A percentile compares a stretch with the other conserved stretches of the same genome.
Conservation (phyloP, 345 rosid species). For the Citrus maxima region DNA sequence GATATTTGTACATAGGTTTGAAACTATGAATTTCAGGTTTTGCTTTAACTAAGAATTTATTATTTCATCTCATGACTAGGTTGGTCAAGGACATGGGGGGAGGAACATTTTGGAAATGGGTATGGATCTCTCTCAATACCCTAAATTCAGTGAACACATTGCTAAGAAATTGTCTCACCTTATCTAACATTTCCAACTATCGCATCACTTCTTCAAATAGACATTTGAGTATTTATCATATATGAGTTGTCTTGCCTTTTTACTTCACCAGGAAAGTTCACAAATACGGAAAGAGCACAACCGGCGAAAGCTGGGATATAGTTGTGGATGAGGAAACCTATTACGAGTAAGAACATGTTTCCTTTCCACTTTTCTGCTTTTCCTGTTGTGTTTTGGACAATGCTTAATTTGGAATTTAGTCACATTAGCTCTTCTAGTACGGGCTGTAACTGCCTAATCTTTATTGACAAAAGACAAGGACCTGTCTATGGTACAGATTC, state of each 20-base stretch:
- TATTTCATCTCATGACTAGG: constrained; percentile 35
- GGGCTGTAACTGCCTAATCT: neutral
- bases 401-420: neutral
- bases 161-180: neutral
- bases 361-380: neutral
- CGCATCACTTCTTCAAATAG: neutral
- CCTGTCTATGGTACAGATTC: no score
- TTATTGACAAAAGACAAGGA: neutral
- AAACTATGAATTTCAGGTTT: neutral
- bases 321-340: constrained; percentile 91
- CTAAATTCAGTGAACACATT: neutral
- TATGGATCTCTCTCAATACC: constrained; percentile 28
- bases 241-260: neutral
- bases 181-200: neutral
- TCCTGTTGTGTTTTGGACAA: neutral
- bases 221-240: no score
- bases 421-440: neutral
- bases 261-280: constrained; percentile 73
- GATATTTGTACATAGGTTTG: neutral
- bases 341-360: constrained; percentile 65
- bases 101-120: constrained; percentile 98
- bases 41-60: neutral
- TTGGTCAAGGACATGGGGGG: constrained; percentile 99
- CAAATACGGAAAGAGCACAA: constrained; percentile 94
- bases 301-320: constrained; percentile 98